Conservation (phyloP, 257 asterid species). For the Lycium barbarum region DNA sequence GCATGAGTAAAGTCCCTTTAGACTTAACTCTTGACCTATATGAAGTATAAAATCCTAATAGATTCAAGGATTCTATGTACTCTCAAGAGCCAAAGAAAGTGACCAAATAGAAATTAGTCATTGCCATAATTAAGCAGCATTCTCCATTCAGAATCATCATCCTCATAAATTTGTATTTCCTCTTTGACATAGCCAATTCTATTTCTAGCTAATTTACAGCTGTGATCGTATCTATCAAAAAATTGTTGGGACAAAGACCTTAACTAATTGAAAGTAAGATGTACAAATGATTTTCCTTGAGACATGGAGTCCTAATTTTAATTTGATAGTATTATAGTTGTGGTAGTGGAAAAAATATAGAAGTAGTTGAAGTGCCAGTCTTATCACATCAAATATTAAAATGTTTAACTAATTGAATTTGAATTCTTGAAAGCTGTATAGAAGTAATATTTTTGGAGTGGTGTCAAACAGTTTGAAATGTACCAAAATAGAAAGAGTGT, state of each 20-base stretch:
- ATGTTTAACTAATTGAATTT: neutral
- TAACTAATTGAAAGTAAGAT: neutral
- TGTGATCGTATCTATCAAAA: neutral
- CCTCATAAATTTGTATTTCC: conserved; percentile 10
- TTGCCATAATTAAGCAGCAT: neutral
- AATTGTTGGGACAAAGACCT: conserved; percentile 2
- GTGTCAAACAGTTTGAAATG: conserved; percentile 16
- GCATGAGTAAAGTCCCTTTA: neutral
- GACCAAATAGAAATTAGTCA: neutral
- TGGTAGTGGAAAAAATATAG: neutral
- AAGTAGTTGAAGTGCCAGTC: too few relatives aligned
- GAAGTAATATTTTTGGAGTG: neutral
- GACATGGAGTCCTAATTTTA: neutral
- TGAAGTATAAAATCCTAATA: conserved; percentile 4
- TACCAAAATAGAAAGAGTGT: conserved; percentile 7
- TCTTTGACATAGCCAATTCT: neutral
- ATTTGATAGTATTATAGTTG: neutral
- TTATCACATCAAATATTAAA: neutral
- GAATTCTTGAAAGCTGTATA: conserved; percentile 15
- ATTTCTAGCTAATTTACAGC: neutral
- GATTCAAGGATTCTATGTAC: neutral
- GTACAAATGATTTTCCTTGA: neutral
- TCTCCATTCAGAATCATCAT: neutral
- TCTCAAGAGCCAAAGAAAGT: neutral
- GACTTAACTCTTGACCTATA: neutral